Conservation (phyloP, 139 green algal genomes). For the Volvox reticuliferus region DNA sequence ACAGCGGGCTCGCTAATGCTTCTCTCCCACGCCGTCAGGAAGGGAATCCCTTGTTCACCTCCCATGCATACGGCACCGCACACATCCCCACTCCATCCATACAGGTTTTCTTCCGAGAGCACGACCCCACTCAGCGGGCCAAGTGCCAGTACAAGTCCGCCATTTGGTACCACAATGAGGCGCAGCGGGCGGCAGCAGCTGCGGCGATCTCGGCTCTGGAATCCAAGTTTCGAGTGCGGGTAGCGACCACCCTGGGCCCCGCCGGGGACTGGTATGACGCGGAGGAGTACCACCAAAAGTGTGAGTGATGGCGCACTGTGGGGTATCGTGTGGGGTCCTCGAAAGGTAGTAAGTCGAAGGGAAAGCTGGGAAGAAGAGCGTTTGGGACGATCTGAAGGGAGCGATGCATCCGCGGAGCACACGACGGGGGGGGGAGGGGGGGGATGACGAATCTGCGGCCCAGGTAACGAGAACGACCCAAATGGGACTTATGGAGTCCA, state of each 20-base stretch:
- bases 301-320: constrained; percentile 18
- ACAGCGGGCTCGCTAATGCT: too few relatives aligned
- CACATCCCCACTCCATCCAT: too few relatives aligned
- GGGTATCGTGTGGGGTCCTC: not conserved
- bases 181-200: constrained; percentile 22
- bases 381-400: too few relatives aligned
- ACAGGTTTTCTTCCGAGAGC: constrained; percentile 46
- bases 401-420: too few relatives aligned
- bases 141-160: constrained; percentile 59
- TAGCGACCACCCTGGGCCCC: constrained; percentile 51
- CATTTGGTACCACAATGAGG: constrained; percentile 46
- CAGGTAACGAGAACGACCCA: too few relatives aligned
- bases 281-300: constrained; percentile 60
- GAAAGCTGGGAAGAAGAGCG: too few relatives aligned
- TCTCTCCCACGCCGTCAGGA: too few relatives aligned
- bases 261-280: constrained; percentile 48
- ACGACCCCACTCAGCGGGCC: constrained; percentile 40
- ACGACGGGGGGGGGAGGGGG: too few relatives aligned
- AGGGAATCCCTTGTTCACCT: too few relatives aligned
- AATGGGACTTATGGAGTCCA: too few relatives aligned
- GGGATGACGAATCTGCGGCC: not conserved
- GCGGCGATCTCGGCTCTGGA: constrained; percentile 9
- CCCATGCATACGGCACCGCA: too few relatives aligned
- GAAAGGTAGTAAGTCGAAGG: not conserved
- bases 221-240: constrained; percentile 30